Evolutionary conservation across 768 basidiomycete genomes (phyloP).

Genomic region (Phaeotremella fagi): DNA sequence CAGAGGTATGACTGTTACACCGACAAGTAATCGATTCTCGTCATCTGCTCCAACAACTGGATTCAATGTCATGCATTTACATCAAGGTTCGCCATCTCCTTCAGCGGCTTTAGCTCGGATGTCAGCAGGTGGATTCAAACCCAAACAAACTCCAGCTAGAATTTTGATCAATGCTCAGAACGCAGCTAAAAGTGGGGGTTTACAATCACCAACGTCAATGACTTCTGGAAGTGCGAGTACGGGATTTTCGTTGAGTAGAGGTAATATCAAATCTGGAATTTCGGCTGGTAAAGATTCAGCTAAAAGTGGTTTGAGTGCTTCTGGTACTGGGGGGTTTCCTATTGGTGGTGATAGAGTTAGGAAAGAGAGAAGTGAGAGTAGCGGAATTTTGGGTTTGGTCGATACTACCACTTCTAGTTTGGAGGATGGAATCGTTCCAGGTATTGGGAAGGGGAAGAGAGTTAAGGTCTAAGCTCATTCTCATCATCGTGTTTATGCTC

Average conservation of each 20-base stretch:
- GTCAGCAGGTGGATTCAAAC: slow-evolving; percentile 28
- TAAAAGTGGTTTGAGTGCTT: neutral
- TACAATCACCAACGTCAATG: neutral
- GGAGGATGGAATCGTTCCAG: neutral
- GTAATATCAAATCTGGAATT: neutral
- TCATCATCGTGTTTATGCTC: no score
- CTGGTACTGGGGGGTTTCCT: neutral
- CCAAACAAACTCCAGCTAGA: slow-evolving; percentile 19
- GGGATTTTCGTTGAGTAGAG: neutral
- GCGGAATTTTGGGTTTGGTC: neutral
- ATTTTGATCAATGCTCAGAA: slow-evolving; percentile 17
- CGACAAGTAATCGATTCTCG: slow-evolving; percentile 16
- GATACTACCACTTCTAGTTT: slow-evolving; percentile 1
- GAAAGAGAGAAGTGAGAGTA: slow-evolving; percentile 26
- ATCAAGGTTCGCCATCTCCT: slow-evolving; percentile 12
- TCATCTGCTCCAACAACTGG: slow-evolving; percentile 20
- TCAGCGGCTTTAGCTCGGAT: slow-evolving; percentile 30
- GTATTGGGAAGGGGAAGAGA: slow-evolving; percentile 11
- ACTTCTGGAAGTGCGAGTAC: neutral
- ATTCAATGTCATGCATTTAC: neutral
- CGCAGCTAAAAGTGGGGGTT: no score
- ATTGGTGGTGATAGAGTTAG: slow-evolving; percentile 3
- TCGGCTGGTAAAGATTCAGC: neutral
- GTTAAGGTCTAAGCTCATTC: slow-evolving; percentile 3
- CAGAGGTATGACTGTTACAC: slow-evolving; percentile 27